These are phyloP conservation scores for Cardamine chenopodiifolia DNA, from an alignment of 345 rosid genomes.

Conservation along the genomic window DNA sequence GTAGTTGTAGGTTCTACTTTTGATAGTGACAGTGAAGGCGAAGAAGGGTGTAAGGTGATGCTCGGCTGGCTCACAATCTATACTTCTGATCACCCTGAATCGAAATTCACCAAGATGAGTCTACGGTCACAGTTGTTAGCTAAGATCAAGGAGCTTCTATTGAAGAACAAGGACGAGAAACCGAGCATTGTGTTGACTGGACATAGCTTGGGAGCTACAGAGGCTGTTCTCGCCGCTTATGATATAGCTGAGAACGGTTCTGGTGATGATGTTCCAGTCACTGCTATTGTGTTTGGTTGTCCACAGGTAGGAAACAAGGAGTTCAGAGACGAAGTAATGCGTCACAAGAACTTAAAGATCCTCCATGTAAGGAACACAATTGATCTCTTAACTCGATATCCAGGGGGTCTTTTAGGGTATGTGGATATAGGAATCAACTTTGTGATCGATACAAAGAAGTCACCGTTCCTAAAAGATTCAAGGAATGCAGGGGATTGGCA, in stretches of 20 bases:
- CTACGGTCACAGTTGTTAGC: constrained; percentile 57
- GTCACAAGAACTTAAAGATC: constrained; percentile 56
- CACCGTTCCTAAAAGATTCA: constrained; percentile 66
- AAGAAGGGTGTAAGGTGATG: constrained; percentile 70
- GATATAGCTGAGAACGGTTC: constrained; percentile 73
- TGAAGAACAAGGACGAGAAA: constrained; percentile 57
- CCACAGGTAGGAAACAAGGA: constrained; percentile 81
- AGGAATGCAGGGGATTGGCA: constrained; percentile 85
- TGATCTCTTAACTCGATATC: constrained; percentile 76
- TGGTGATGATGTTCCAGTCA: constrained; percentile 58
- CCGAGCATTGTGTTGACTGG: constrained; percentile 66
- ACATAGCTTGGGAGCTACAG: constrained; percentile 86
- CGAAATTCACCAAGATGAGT: constrained; percentile 63
- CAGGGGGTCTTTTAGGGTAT: constrained; percentile 65
- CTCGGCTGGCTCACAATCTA: constrained; percentile 81
- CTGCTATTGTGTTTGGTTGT: constrained; percentile 75
- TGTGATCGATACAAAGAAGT: constrained; percentile 73
- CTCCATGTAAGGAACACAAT: constrained; percentile 68
- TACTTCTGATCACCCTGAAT: constrained; percentile 60
- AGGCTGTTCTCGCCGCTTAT: constrained; percentile 65
- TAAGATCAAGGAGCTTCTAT: constrained; percentile 55
- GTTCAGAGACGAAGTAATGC: constrained; percentile 50
- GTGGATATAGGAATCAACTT: constrained; percentile 50
- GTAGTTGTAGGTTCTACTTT: constrained; percentile 11
- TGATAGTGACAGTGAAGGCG: constrained; percentile 53